Conservation (phyloP, 495 filamentous ascomycete genomes). For the Penicilliopsis zonata region DNA sequence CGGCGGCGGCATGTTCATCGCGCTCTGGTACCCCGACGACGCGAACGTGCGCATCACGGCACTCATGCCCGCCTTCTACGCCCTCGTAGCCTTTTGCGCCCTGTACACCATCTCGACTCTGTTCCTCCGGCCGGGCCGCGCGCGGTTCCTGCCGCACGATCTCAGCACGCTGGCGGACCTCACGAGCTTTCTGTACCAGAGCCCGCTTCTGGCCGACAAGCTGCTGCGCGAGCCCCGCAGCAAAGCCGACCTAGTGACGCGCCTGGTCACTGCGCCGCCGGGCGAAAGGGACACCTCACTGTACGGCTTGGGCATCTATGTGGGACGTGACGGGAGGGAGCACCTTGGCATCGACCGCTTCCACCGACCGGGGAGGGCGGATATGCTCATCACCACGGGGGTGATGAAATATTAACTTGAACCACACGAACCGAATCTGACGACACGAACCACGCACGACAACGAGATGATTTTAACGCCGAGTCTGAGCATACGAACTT, state of each 20-base stretch:
- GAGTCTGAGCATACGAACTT: too few relatives aligned
- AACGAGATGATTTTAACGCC: too few relatives aligned
- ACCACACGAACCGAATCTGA: too few relatives aligned
- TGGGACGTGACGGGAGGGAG: slow-evolving; percentile 49
- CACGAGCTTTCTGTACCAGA: slow-evolving; percentile 62
- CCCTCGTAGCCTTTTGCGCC: slow-evolving; percentile 51
- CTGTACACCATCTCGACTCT: slow-evolving; percentile 56
- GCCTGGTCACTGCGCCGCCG: slow-evolving; percentile 38
- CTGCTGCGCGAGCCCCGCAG: slow-evolving; percentile 47
- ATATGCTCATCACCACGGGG: slow-evolving; percentile 33
- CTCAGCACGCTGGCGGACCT: slow-evolving; percentile 61
- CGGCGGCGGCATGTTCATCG: slow-evolving; percentile 70
- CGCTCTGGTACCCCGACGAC: slow-evolving; percentile 46
- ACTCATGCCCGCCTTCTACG: slow-evolving; percentile 54
- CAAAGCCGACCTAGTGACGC: slow-evolving; percentile 50
- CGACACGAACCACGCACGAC: too few relatives aligned
- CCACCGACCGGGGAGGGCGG: slow-evolving; percentile 29
- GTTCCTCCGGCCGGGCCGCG: slow-evolving; percentile 41
- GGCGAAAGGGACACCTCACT: slow-evolving; percentile 34
- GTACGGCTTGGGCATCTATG: slow-evolving; percentile 52
- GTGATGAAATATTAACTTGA: slow-evolving; percentile 23
- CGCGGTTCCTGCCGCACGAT: slow-evolving; percentile 55
- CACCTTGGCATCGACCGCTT: slow-evolving; percentile 55
- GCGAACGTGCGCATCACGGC: slow-evolving; percentile 54
- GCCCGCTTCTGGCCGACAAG: slow-evolving; percentile 53